Percentiles rank a stretch among this genome's conserved stretches.
phyloP scores from a whole-genome alignment of 129 eudicot genomes.

The Flaveria sonorensis region DNA sequence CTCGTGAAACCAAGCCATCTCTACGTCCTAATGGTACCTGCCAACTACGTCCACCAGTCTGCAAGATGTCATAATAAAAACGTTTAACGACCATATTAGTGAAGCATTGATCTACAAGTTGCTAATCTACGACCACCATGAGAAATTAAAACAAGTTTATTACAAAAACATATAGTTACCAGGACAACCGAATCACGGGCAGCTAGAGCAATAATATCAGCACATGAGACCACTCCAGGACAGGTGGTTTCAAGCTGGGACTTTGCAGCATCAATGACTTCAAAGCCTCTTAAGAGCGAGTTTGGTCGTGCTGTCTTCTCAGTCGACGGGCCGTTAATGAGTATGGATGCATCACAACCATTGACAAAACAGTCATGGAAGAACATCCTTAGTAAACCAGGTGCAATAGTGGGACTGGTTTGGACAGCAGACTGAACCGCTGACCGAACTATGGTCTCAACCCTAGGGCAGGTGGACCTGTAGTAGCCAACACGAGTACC shows the following conservation, averaged over 20 bases:
- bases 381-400: conserved; percentile 63
- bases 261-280: conserved; percentile 73
- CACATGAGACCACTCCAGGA: conserved; percentile 77
- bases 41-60: conserved; percentile 57
- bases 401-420: conserved; percentile 50
- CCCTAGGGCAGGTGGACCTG: conserved; percentile 48
- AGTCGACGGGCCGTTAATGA: conserved; percentile 52
- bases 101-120: not conserved
- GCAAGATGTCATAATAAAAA: conserved; percentile 3
- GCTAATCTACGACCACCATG: not conserved
- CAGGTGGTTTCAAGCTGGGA: conserved; percentile 62
- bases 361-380: conserved; percentile 77
- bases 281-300: conserved; percentile 69
- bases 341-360: conserved; percentile 86
- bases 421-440: conserved; percentile 47
- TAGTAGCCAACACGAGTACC: conserved; percentile 58
- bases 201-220: conserved; percentile 80
- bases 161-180: conserved; percentile 37
- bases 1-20: conserved; percentile 68
- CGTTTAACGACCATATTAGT: not conserved
- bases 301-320: conserved; percentile 75
- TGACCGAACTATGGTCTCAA: conserved; percentile 50
- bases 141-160: not conserved
- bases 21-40: conserved; percentile 61
- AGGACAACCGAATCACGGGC: conserved; percentile 77